Conservation (phyloP, 2,329 filamentous ascomycete species). For the Atkinsonella hypoxylon region DNA sequence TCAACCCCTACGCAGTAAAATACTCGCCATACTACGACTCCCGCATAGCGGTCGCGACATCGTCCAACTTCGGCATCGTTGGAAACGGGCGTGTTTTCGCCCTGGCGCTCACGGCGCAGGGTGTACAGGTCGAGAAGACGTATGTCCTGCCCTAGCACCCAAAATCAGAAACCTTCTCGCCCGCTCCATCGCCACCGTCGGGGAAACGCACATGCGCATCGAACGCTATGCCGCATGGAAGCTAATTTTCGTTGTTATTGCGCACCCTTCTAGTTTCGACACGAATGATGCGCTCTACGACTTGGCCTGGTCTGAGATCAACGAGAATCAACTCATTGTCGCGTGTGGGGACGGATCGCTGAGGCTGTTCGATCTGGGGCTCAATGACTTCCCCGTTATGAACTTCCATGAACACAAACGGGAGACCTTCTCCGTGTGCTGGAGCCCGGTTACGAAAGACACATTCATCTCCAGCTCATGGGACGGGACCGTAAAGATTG, state of each 20-base stretch:
- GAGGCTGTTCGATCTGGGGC: conserved; percentile 80
- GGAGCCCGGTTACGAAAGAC: conserved; percentile 86
- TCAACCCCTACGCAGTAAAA: conserved; percentile 92
- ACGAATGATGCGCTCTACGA: conserved; percentile 97
- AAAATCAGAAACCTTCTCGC: too few relatives aligned
- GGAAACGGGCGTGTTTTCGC: conserved; percentile 88
- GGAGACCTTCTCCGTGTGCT: conserved; percentile 84
- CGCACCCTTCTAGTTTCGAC: conserved; percentile 55
- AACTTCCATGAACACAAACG: conserved; percentile 89
- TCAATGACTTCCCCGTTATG: conserved; percentile 76
- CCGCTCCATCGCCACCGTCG: too few relatives aligned
- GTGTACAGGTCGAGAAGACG: conserved; percentile 76
- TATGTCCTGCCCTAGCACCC: conserved; percentile 25
- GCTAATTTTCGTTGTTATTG: conserved; percentile 1
- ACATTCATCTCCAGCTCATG: conserved; percentile 85
- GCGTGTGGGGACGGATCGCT: conserved; percentile 89
- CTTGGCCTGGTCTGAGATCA: conserved; percentile 85
- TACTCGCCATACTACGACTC: conserved; percentile 98
- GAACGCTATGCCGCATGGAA: background rate
- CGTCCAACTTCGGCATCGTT: conserved; percentile 94
- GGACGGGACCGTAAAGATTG: conserved; percentile 92
- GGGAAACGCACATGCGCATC: background rate
- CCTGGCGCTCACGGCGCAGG: conserved; percentile 68
- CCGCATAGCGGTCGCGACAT: conserved; percentile 75
- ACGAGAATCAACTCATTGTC: conserved; percentile 86